phyloP scores from a whole-genome alignment of 768 basidiomycete species.

The Lyophyllum atratum region DNA sequence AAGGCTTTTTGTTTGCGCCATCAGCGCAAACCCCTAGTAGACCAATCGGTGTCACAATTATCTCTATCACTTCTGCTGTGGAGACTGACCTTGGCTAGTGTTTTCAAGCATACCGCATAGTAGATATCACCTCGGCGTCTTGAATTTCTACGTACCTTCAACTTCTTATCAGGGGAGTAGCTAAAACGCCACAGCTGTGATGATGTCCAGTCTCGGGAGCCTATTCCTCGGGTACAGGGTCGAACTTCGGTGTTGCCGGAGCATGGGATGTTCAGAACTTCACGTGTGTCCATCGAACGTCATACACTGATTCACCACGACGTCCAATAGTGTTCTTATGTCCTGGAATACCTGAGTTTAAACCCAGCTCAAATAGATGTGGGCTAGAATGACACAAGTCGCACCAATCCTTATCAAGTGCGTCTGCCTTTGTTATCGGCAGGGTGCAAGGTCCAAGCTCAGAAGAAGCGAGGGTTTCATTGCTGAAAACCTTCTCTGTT shows the following conservation, averaged over 20 bases:
- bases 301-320: neutral
- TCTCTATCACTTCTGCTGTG: neutral
- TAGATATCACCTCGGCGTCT: neutral
- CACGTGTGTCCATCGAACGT: constrained; percentile 3
- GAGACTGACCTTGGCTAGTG: neutral
- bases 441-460: neutral
- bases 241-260: neutral
- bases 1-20: no score
- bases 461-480: neutral
- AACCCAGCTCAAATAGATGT: constrained; percentile 2
- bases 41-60: neutral
- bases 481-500: constrained; percentile 8
- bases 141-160: neutral
- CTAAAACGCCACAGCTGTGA: neutral
- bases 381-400: neutral
- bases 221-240: neutral
- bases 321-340: neutral
- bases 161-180: neutral
- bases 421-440: neutral
- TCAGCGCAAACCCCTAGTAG: neutral
- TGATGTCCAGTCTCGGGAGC: neutral
- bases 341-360: neutral
- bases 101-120: neutral
- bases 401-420: neutral
- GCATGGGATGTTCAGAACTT: neutral